Conservation (phyloP, 176 grass and related monocot genomes). For the Aegilops umbellulata region DNA sequence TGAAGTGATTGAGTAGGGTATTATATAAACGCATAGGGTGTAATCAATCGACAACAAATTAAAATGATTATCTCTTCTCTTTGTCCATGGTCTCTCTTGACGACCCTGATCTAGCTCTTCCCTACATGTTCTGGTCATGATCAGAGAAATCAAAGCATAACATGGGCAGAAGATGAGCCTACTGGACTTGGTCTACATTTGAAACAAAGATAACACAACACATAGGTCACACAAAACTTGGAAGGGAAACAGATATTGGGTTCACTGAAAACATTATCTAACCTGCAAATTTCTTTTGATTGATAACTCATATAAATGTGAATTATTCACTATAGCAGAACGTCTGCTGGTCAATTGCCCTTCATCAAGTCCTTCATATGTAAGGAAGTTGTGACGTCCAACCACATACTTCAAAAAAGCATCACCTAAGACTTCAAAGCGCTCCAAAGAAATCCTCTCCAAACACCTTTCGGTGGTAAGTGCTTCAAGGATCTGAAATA, state of each 20-base stretch:
- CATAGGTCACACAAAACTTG: constrained; percentile 18
- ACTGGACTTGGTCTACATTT: constrained; percentile 6
- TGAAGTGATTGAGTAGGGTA: neutral
- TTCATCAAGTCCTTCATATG: constrained; percentile 81
- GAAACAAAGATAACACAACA: constrained; percentile 6
- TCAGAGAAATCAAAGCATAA: neutral
- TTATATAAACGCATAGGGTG: neutral
- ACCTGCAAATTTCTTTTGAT: constrained; percentile 89
- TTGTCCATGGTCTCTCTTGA: neutral
- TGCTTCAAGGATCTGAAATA: constrained; percentile 88
- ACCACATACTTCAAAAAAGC: constrained; percentile 94
- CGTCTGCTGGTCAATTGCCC: constrained; percentile 78
- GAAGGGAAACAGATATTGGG: constrained; percentile 23
- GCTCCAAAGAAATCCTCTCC: constrained; percentile 87
- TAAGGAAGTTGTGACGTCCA: constrained; percentile 75
- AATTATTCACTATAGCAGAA: constrained; percentile 85
- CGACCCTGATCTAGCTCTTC: neutral
- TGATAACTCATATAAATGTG: constrained; percentile 76
- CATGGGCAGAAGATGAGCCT: constrained; percentile 1
- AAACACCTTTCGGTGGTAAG: constrained; percentile 95
- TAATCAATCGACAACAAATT: neutral
- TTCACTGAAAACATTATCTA: constrained; percentile 19
- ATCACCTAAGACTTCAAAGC: constrained; percentile 96
- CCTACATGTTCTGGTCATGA: neutral
- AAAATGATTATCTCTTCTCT: constrained; percentile 2